Evolutionary conservation across 2,329 filamentous ascomycete genomes (phyloP).

Genomic region (Colletotrichum paranaense): DNA sequence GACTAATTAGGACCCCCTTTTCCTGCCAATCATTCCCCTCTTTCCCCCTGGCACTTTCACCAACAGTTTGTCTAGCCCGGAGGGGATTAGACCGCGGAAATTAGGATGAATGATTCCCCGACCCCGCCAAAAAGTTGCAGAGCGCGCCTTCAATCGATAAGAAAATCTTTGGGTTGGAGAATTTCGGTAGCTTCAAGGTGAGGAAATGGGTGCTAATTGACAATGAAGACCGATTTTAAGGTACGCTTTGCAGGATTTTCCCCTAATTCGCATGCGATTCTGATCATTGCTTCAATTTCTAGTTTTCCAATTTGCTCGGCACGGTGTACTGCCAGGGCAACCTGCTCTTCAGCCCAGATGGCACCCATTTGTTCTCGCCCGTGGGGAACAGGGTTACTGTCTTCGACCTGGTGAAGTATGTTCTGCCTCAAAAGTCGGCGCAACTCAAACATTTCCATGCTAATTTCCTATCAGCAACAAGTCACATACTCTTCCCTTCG

Average conservation of each 20-base stretch:
- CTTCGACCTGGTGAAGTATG: slow-evolving; percentile 95
- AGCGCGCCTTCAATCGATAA: slow-evolving; percentile 47
- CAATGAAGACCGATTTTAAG: slow-evolving; percentile 99
- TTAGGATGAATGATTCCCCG: slow-evolving; percentile 51
- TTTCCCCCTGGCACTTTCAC: slow-evolving; percentile 26
- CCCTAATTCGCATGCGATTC: not conserved
- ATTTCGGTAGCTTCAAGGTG: slow-evolving; percentile 25
- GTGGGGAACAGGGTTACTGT: slow-evolving; percentile 96
- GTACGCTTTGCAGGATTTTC: slow-evolving; percentile 58
- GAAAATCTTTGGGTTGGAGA: slow-evolving; percentile 30
- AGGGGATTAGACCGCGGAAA: not conserved
- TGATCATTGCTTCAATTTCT: slow-evolving; percentile 18
- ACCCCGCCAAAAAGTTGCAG: slow-evolving; percentile 43
- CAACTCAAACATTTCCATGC: not conserved
- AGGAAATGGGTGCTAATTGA: slow-evolving; percentile 54
- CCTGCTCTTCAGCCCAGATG: slow-evolving; percentile 95
- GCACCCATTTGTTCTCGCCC: slow-evolving; percentile 93
- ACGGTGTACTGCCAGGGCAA: slow-evolving; percentile 99
- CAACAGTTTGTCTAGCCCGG: slow-evolving; percentile 1
- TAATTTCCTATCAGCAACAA: slow-evolving; percentile 72
- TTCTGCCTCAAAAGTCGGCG: not conserved
- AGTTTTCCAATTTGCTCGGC: slow-evolving; percentile 98
- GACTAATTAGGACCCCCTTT: slow-evolving; percentile 37
- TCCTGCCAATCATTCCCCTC: slow-evolving; percentile 37
- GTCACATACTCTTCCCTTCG: slow-evolving; percentile 87